Evolutionary conservation across 441 rosid species (phyloP).

Genomic region (Corymbia calophylla): DNA sequence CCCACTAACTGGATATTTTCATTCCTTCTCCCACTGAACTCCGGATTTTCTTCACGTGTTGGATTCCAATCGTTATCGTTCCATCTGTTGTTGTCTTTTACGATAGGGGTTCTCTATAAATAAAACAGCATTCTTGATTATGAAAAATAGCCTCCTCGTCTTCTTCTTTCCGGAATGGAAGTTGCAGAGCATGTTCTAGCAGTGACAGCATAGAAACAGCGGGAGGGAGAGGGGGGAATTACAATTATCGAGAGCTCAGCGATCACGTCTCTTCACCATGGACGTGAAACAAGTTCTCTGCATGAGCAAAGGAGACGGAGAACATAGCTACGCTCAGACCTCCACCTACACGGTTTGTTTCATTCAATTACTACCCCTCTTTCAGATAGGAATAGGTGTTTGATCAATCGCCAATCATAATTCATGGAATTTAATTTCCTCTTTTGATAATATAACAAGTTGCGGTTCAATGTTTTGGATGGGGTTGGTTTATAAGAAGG

Average conservation of each 20-base stretch:
- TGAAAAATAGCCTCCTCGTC: background rate
- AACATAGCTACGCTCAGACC: constrained; percentile 7
- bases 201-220: background rate
- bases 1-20: background rate
- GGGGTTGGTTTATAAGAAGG: background rate
- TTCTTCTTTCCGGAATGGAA: background rate
- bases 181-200: background rate
- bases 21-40: too few relatives aligned
- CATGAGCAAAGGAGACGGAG: constrained; percentile 17
- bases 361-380: background rate
- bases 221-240: background rate
- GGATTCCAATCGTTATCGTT: too few relatives aligned
- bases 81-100: too few relatives aligned
- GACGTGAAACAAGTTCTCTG: constrained; percentile 4
- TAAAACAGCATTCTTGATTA: background rate
- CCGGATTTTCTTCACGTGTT: too few relatives aligned
- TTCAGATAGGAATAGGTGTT: background rate
- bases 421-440: background rate
- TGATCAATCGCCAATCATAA: background rate
- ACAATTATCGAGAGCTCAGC: background rate
- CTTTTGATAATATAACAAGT: background rate
- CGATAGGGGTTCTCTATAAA: background rate
- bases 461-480: background rate
- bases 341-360: background rate
- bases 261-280: background rate